Conservation (phyloP, 805 yeast species). For the Cyberlindnera maritima region DNA sequence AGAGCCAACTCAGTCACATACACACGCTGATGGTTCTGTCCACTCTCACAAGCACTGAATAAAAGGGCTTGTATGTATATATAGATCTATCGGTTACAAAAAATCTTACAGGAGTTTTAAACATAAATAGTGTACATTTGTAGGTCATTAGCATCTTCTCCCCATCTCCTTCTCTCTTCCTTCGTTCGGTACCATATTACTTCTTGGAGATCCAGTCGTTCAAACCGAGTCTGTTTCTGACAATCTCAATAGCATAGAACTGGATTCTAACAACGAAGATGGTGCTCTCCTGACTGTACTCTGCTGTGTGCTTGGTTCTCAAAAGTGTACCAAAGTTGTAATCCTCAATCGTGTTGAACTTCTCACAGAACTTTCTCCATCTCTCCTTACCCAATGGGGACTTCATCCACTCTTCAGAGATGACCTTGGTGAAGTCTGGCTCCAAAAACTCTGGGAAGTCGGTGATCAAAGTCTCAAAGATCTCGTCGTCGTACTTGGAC, state of each 20-base stretch:
- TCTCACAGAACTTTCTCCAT: constrained; percentile 87
- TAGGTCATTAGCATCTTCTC: background rate
- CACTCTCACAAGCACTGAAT: constrained; percentile 29
- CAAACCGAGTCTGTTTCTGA: constrained; percentile 84
- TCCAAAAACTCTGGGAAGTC: constrained; percentile 88
- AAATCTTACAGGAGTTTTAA: background rate
- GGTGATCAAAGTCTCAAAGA: constrained; percentile 54
- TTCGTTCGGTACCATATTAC: too few relatives aligned
- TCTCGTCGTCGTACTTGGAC: constrained; percentile 70
- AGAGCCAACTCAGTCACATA: constrained; percentile 20
- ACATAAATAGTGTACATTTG: background rate
- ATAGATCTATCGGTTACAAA: background rate
- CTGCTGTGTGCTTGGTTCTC: constrained; percentile 67
- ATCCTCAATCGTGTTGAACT: constrained; percentile 85
- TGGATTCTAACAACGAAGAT: constrained; percentile 91
- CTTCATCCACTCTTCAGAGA: constrained; percentile 82
- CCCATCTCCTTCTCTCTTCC: too few relatives aligned
- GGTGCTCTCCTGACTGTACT: constrained; percentile 80
- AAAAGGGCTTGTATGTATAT: background rate
- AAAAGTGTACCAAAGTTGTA: constrained; percentile 93
- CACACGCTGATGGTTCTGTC: constrained; percentile 28
- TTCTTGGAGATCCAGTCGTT: constrained; percentile 80
- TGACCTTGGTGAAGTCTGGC: constrained; percentile 49
- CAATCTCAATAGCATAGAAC: constrained; percentile 91
- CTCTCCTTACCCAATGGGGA: constrained; percentile 72